Conservation (phyloP, 2,329 filamentous ascomycete genomes). For the Ilyonectria mors-panacis region DNA sequence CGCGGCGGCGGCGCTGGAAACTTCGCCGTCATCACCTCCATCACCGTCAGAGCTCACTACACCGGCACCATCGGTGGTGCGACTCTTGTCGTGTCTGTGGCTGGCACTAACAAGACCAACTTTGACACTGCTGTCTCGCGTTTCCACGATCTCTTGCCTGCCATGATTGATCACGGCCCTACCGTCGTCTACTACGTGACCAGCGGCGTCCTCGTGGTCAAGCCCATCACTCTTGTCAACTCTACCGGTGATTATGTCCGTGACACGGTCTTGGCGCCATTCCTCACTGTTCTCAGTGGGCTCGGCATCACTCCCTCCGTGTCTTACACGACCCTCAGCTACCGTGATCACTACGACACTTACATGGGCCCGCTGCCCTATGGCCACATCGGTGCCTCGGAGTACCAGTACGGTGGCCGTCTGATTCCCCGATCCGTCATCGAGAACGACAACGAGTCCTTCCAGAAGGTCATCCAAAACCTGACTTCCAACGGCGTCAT, state of each 20-base stretch:
- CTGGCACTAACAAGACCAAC: constrained; percentile 26
- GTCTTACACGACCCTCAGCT: constrained; percentile 49
- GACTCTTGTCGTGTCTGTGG: constrained; percentile 40
- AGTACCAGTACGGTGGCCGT: constrained; percentile 54
- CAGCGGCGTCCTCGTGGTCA: constrained; percentile 55
- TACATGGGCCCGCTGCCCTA: constrained; percentile 55
- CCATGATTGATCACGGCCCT: constrained; percentile 63
- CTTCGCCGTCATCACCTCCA: constrained; percentile 69
- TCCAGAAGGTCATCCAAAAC: constrained; percentile 49
- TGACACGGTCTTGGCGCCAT: constrained; percentile 58
- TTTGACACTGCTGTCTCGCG: constrained; percentile 39
- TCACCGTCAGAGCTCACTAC: constrained; percentile 67
- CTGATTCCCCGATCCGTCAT: constrained; percentile 53
- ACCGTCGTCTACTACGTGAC: constrained; percentile 59
- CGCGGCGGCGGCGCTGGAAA: constrained; percentile 72
- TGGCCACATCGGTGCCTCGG: constrained; percentile 51
- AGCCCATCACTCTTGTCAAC: constrained; percentile 62
- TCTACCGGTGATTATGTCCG: constrained; percentile 56
- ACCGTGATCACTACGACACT: constrained; percentile 48
- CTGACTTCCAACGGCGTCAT: constrained; percentile 51
- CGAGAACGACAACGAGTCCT: constrained; percentile 47
- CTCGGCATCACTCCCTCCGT: constrained; percentile 47
- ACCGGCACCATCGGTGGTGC: constrained; percentile 54
- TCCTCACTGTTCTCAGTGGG: constrained; percentile 49
- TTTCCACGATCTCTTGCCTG: constrained; percentile 50